phyloP scores from a whole-genome alignment of 805 yeast genomes.

The Wickerhamomyces bisporus region DNA sequence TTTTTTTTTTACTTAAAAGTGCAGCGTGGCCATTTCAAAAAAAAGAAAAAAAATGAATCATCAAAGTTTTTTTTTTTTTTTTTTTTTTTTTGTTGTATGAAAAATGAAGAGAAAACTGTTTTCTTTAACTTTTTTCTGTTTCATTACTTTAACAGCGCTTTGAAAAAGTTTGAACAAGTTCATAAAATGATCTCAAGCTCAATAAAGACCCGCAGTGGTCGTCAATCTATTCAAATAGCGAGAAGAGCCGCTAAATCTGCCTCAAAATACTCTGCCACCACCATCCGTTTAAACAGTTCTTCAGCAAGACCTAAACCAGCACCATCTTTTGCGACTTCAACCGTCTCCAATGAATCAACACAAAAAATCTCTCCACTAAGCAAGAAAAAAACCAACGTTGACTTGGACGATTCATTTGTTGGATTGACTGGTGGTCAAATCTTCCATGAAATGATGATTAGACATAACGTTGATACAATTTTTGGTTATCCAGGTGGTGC shows the following conservation, averaged over 20 bases:
- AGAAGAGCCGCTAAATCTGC: neutral
- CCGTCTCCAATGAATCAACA: conserved; percentile 2
- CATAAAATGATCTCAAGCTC: conserved; percentile 10
- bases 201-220: conserved; percentile 15
- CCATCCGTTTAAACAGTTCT: conserved; percentile 6
- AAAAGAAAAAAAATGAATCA: conserved; percentile 1
- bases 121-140: too few species aligned
- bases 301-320: conserved; percentile 23
- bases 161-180: neutral
- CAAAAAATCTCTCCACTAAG: conserved; percentile 1
- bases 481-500: conserved; percentile 99
- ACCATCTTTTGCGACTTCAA: conserved; percentile 21
- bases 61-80: neutral
- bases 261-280: conserved; percentile 5
- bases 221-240: conserved; percentile 12
- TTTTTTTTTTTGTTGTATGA: neutral
- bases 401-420: conserved; percentile 80
- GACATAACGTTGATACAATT: conserved; percentile 92
- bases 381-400: conserved; percentile 6
- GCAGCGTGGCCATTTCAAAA: neutral
- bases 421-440: conserved; percentile 98
- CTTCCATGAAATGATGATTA: conserved; percentile 97
- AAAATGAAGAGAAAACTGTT: neutral
- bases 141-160: neutral
- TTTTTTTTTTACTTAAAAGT: neutral